A percentile compares a stretch with the other conserved stretches of the same genome.
Evolutionary conservation across 2,329 filamentous ascomycete species (phyloP).

Genomic region (Truncatella angustata): DNA sequence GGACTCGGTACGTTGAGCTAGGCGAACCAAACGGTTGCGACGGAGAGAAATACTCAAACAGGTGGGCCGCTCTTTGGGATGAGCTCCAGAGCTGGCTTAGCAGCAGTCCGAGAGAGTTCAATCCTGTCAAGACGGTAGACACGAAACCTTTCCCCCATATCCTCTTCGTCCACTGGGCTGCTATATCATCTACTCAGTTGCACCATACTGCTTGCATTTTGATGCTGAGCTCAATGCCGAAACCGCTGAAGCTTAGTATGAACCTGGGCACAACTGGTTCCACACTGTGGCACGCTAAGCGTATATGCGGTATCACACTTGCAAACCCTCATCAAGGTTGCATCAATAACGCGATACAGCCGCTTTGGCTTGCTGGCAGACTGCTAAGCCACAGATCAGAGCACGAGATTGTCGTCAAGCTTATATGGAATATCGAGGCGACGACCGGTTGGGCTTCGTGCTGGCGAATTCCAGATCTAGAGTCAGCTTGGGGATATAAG

Average conservation of each 20-base stretch:
- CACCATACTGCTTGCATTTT: slow-evolving; percentile 56
- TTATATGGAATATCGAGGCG: slow-evolving; percentile 49
- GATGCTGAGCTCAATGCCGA: slow-evolving; percentile 44
- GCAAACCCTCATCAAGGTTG: slow-evolving; percentile 55
- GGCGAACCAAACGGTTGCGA: slow-evolving; percentile 43
- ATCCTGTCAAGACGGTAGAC: slow-evolving; percentile 41
- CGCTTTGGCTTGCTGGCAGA: slow-evolving; percentile 54
- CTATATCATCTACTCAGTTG: slow-evolving; percentile 56
- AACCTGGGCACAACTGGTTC: slow-evolving; percentile 31
- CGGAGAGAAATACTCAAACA: slow-evolving; percentile 34
- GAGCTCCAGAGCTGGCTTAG: slow-evolving; percentile 47
- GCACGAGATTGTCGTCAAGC: slow-evolving; percentile 36
- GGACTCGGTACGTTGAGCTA: slow-evolving; percentile 46
- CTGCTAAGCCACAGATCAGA: slow-evolving; percentile 50
- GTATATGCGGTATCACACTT: slow-evolving; percentile 54
- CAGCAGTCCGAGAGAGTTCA: slow-evolving; percentile 44
- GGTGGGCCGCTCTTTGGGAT: slow-evolving; percentile 48
- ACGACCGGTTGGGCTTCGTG: slow-evolving; percentile 52
- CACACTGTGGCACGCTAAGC: slow-evolving; percentile 52
- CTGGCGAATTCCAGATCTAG: slow-evolving; percentile 53
- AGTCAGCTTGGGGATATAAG: slow-evolving; percentile 39
- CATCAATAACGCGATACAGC: slow-evolving; percentile 57
- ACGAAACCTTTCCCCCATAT: slow-evolving; percentile 48
- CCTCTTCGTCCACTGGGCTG: slow-evolving; percentile 51
- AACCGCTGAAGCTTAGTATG: slow-evolving; percentile 13